phyloP scores from a whole-genome alignment of 1,139 yeast species.

The Zygoascus meyerae region DNA sequence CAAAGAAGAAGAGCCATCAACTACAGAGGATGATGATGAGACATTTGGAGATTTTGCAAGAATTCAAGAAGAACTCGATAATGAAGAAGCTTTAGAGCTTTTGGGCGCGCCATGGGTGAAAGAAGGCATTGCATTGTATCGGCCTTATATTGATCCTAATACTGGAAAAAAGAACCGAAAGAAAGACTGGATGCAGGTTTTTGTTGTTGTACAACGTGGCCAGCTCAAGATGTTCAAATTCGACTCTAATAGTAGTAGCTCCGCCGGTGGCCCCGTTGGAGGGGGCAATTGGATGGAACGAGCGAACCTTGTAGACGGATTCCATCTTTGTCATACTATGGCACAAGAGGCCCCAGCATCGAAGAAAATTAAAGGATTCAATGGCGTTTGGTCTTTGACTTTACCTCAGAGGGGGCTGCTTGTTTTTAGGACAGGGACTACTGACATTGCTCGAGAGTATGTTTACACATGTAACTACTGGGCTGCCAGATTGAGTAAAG shows the following conservation, averaged over 20 bases:
- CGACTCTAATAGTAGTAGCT: slow-evolving; percentile 15
- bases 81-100: slow-evolving; percentile 57
- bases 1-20: slow-evolving; percentile 24
- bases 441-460: slow-evolving; percentile 62
- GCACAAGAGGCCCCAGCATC: slow-evolving; percentile 31
- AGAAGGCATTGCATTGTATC: slow-evolving; percentile 58
- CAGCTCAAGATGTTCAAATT: slow-evolving; percentile 32
- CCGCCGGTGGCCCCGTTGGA: slow-evolving; percentile 35
- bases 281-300: slow-evolving; percentile 59
- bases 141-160: slow-evolving; percentile 36
- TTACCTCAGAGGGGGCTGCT: slow-evolving; percentile 34
- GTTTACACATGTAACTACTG: slow-evolving; percentile 78
- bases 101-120: slow-evolving; percentile 73
- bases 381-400: slow-evolving; percentile 33
- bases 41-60: slow-evolving; percentile 28
- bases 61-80: slow-evolving; percentile 28
- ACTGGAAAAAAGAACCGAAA: slow-evolving; percentile 30
- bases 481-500: slow-evolving; percentile 78
- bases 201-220: slow-evolving; percentile 35
- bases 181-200: slow-evolving; percentile 31
- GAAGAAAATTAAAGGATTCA: slow-evolving; percentile 25
- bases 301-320: slow-evolving; percentile 28
- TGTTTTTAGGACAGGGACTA: slow-evolving; percentile 48
- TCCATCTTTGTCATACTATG: slow-evolving; percentile 29
- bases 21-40: slow-evolving; percentile 18